phyloP scores from a whole-genome alignment of 257 asterid species.

The Rubia yunnanensis region DNA sequence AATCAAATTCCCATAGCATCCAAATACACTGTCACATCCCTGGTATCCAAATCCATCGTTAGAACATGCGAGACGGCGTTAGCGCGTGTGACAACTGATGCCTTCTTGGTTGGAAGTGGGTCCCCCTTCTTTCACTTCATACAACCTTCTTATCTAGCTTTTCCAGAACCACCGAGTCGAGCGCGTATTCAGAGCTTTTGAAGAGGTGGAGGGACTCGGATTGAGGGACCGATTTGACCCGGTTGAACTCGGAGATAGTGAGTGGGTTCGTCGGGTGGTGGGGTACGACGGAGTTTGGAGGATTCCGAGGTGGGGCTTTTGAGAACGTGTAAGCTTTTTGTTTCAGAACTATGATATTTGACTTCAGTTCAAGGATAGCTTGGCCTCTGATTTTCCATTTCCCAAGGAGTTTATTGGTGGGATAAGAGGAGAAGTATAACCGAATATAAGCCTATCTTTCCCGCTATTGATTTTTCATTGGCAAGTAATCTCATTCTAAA shows the following conservation, averaged over 20 bases:
- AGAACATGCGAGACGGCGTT: conserved; percentile 40
- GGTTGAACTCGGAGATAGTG: conserved; percentile 47
- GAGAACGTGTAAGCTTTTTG: not conserved
- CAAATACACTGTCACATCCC: conserved; percentile 34
- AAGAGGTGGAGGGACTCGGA: conserved; percentile 21
- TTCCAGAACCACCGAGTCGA: conserved; percentile 63
- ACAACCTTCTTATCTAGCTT: conserved; percentile 62
- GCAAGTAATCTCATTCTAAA: conserved; percentile 32
- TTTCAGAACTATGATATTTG: not conserved
- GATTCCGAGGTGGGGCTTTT: conserved; percentile 15
- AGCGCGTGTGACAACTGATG: conserved; percentile 20
- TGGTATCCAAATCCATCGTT: conserved; percentile 45
- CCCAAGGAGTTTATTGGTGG: conserved; percentile 97
- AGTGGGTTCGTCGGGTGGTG: conserved; percentile 89
- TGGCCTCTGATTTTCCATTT: conserved; percentile 6
- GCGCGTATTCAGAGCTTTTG: conserved; percentile 37
- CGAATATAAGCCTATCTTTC: conserved; percentile 67
- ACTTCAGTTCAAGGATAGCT: not conserved
- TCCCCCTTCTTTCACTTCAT: conserved; percentile 52
- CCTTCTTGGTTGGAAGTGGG: conserved; percentile 54
- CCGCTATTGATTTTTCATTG: conserved; percentile 87
- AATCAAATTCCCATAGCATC: no score
- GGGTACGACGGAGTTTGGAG: conserved; percentile 41
- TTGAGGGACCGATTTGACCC: conserved; percentile 25
- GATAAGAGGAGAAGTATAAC: conserved; percentile 80